Conservation (phyloP, 345 rosid genomes). For the Pistacia vera region DNA sequence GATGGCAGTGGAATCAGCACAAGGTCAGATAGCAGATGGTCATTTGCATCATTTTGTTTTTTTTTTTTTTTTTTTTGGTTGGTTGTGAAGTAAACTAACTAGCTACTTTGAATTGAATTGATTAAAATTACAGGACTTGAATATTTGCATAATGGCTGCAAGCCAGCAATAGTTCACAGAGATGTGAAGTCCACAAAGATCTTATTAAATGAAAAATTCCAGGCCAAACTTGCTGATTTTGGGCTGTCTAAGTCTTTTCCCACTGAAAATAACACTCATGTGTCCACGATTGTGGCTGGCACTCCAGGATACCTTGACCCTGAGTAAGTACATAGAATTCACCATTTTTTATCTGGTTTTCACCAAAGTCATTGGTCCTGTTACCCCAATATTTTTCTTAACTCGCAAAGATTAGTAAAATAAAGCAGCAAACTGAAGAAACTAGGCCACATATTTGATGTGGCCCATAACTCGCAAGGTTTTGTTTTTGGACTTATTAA, state of each 20-base stretch:
- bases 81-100: background rate
- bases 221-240: constrained; percentile 34
- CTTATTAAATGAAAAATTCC: constrained; percentile 29
- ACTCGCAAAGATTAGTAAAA: no score
- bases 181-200: constrained; percentile 44
- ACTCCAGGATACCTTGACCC: constrained; percentile 52
- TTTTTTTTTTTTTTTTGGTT: background rate
- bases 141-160: constrained; percentile 26
- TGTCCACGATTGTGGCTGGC: constrained; percentile 48
- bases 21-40: background rate
- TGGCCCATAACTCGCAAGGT: no score
- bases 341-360: no score
- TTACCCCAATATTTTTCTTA: background rate
- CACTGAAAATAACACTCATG: constrained; percentile 32
- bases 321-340: constrained; percentile 9
- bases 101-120: no score
- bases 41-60: background rate
- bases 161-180: constrained; percentile 27
- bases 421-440: background rate
- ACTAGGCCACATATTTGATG: background rate
- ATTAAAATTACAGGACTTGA: constrained; percentile 33
- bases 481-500: no score
- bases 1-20: constrained; percentile 18
- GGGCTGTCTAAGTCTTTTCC: constrained; percentile 35
- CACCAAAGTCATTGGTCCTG: constrained; percentile 17